Base-by-base conservation (phyloP, 352 stramenopile species). In the Globisporangium perplexum region DNA sequence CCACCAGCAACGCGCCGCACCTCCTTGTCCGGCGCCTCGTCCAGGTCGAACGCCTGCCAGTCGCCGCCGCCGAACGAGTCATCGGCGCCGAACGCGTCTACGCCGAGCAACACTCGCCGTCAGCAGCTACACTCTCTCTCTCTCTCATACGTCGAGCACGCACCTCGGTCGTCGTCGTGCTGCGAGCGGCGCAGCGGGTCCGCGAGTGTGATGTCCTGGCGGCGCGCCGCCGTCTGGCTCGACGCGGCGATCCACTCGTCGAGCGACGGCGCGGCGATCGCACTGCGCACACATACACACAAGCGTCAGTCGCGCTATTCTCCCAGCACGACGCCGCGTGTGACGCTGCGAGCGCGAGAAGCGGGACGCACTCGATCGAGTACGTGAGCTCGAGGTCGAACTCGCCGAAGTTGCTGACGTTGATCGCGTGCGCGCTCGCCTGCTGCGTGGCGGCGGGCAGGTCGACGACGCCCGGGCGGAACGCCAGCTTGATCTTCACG, bases 401-500 rank as follows among this genome's bases (percentile, higher is more conserved):
- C 63, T 93, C 79, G 60, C 83, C 83, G 54, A 95, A 95, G 52
- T 82, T 85, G 50, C 68, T 73, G 14, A 93, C 81, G 65, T 96
- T 96, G 66, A 95, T 95, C 22, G 83, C 54, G 42, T 88, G 73
- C 3, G 74, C 50, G 39, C 74, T 87, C 7, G 77, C 85, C 33
- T 90, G 78, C 47, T 90, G 75, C 24, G 77, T 67, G 46, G 66
- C 72, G 10, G 71, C 66, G 0, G 86, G 86, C 45, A 96, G 47
- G 64, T 95, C 81, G 26, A 94, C 85, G 22, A 87, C 72, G 5
- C 84, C 83, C 0, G 86, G 85, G 10, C 86, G 84, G 60, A 96
- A 99, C 2, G 95, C 96, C 70, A 99, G 93, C 69, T 99, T 98
- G 57, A 99, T 98, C 79, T 99, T 99, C 28, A 98, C 90, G 53